These are phyloP conservation scores for Cytospora piceae DNA, from an alignment of 2,329 filamentous ascomycete genomes.

Conservation along the genomic window DNA sequence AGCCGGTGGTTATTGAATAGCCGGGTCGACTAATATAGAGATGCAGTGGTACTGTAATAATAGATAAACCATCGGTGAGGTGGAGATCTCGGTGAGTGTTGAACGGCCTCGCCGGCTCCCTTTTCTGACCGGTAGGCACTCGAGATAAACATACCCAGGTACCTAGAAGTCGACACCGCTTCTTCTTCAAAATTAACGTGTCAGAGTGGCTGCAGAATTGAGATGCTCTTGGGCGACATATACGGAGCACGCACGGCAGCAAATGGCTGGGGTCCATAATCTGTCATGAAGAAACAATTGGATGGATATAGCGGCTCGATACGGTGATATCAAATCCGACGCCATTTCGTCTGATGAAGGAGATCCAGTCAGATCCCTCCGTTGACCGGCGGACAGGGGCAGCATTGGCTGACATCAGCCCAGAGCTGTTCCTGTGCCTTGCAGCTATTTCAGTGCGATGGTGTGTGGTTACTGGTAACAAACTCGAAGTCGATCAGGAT, in stretches of 20 bases:
- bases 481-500: not conserved
- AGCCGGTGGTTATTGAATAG: not conserved
- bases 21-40: not conserved
- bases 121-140: not conserved
- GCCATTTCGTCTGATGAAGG: slow-evolving; percentile 10
- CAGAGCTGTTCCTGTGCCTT: slow-evolving; percentile 18
- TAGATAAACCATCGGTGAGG: not conserved
- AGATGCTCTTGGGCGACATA: not conserved
- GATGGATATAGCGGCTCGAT: slow-evolving; percentile 16
- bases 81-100: not conserved
- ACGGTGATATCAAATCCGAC: slow-evolving; percentile 10
- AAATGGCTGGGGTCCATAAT: not conserved
- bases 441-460: not conserved
- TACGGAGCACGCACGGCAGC: not conserved
- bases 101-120: slow-evolving; percentile 1
- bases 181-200: not conserved
- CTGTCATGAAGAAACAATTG: not conserved
- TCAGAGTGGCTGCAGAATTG: not conserved
- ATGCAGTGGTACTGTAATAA: not conserved
- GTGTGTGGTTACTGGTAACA: too few species aligned
- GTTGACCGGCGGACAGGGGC: slow-evolving; percentile 9
- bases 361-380: slow-evolving; percentile 16
- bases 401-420: slow-evolving; percentile 22
- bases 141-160: not conserved
- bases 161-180: not conserved